Percentiles rank a stretch among this genome's conserved stretches.
phyloP scores from a whole-genome alignment of 495 filamentous ascomycete genomes.

The Penicillium samsonianum region DNA sequence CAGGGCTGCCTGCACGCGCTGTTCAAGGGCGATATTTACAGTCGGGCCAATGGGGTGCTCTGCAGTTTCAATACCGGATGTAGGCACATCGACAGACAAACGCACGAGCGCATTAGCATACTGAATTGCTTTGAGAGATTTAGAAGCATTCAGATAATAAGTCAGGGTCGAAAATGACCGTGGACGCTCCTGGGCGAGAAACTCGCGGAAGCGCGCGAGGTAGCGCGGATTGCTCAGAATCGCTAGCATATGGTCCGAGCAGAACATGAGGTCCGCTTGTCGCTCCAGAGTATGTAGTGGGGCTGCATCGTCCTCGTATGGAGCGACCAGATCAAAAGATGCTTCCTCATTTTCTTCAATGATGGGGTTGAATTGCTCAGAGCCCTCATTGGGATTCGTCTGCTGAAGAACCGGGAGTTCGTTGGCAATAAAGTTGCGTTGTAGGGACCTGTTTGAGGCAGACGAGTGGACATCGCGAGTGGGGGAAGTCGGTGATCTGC shows the following conservation, averaged over 20 bases:
- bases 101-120: conserved; percentile 67
- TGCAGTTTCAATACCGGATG: conserved; percentile 49
- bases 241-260: conserved; percentile 58
- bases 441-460: conserved; percentile 28
- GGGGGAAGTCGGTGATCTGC: conserved; percentile 11
- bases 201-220: conserved; percentile 63
- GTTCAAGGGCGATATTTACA: conserved; percentile 55
- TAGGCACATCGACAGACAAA: conserved; percentile 32
- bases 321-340: conserved; percentile 39
- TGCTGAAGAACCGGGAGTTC: conserved; percentile 37
- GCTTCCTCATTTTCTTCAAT: conserved; percentile 24
- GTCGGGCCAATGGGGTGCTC: conserved; percentile 45
- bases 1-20: conserved; percentile 60
- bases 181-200: conserved; percentile 68
- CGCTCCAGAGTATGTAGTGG: conserved; percentile 52
- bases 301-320: conserved; percentile 22
- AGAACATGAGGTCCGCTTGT: conserved; percentile 64
- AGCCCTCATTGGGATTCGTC: conserved; percentile 33
- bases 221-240: conserved; percentile 65
- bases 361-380: conserved; percentile 33
- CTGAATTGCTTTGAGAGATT: conserved; percentile 67
- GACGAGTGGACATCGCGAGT: conserved; percentile 17
- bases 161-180: conserved; percentile 67
- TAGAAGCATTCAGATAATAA: conserved; percentile 65
- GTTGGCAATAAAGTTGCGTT: conserved; percentile 28